These are phyloP conservation scores for Trapa incisa DNA, from an alignment of 345 rosid species.

Conservation along the genomic window DNA sequence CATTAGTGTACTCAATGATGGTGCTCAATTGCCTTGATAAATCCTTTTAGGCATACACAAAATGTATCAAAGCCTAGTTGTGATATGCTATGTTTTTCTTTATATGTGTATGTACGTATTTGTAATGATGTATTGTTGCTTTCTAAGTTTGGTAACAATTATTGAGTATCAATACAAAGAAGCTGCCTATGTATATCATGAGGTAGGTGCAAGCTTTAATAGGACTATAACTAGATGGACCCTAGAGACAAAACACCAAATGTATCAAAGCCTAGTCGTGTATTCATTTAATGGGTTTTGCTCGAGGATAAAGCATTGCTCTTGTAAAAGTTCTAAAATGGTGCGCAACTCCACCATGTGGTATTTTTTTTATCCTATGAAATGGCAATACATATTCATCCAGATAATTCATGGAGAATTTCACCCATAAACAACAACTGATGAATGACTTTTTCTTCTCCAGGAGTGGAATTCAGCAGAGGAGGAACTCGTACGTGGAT, in stretches of 20 bases:
- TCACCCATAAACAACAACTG: no score
- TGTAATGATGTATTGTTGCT: constrained; percentile 1
- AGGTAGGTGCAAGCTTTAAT: background rate
- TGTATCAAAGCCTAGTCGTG: background rate
- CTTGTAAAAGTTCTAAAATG: background rate
- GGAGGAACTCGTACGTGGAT: constrained; percentile 34
- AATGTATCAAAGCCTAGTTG: background rate
- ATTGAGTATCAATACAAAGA: background rate
- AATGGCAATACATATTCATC: background rate
- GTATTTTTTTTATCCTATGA: background rate
- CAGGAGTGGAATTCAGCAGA: constrained; percentile 40
- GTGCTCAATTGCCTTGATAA: background rate
- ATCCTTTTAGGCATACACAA: background rate
- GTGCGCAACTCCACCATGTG: background rate
- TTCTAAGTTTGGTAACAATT: background rate
- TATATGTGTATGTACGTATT: no score
- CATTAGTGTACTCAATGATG: background rate
- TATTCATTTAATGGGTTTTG: background rate
- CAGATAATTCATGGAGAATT: background rate
- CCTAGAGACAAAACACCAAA: background rate
- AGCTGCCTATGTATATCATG: no score
- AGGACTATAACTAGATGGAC: background rate
- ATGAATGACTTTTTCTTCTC: background rate
- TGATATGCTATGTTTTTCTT: background rate
- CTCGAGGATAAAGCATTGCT: background rate